Evolutionary conservation across 2,329 filamentous ascomycete genomes (phyloP).

Genomic region (Neofusicoccum ribis): DNA sequence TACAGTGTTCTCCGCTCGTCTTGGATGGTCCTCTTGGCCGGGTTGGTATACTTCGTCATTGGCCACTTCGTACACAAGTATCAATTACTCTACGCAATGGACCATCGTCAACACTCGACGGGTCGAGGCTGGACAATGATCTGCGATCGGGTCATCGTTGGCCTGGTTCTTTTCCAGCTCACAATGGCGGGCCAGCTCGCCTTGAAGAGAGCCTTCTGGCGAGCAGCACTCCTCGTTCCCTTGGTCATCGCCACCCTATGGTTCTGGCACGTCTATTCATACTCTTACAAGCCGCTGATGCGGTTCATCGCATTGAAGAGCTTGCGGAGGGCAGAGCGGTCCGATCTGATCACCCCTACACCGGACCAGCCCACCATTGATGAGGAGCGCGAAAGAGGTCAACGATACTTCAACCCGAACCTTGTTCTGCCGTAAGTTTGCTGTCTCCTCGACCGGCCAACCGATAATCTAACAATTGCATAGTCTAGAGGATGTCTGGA

Average conservation of each 20-base stretch:
- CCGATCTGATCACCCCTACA: slow-evolving; percentile 41
- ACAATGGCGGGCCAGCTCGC: slow-evolving; percentile 88
- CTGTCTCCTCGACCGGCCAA: neutral
- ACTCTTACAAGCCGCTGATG: slow-evolving; percentile 83
- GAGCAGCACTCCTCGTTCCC: slow-evolving; percentile 72
- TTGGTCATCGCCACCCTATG: slow-evolving; percentile 79
- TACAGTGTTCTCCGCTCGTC: slow-evolving; percentile 85
- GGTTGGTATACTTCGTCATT: slow-evolving; percentile 77
- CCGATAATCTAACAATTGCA: neutral
- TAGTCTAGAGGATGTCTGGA: slow-evolving; percentile 70
- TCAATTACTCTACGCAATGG: slow-evolving; percentile 96
- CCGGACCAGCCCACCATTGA: slow-evolving; percentile 61
- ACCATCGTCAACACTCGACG: slow-evolving; percentile 90
- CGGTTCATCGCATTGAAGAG: slow-evolving; percentile 89
- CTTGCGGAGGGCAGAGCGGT: slow-evolving; percentile 64
- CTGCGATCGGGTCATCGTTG: slow-evolving; percentile 84
- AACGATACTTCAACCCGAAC: slow-evolving; percentile 75
- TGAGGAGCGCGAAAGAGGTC: slow-evolving; percentile 68
- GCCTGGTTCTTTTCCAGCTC: slow-evolving; percentile 83
- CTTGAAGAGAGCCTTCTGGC: slow-evolving; percentile 69
- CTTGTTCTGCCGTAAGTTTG: slow-evolving; percentile 63
- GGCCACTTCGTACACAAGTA: slow-evolving; percentile 95
- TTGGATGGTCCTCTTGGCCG: slow-evolving; percentile 78
- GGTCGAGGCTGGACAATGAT: slow-evolving; percentile 96
- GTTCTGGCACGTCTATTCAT: slow-evolving; percentile 81